phyloP scores from a whole-genome alignment of 2,329 filamentous ascomycete species.

The Exophiala calicioides region DNA sequence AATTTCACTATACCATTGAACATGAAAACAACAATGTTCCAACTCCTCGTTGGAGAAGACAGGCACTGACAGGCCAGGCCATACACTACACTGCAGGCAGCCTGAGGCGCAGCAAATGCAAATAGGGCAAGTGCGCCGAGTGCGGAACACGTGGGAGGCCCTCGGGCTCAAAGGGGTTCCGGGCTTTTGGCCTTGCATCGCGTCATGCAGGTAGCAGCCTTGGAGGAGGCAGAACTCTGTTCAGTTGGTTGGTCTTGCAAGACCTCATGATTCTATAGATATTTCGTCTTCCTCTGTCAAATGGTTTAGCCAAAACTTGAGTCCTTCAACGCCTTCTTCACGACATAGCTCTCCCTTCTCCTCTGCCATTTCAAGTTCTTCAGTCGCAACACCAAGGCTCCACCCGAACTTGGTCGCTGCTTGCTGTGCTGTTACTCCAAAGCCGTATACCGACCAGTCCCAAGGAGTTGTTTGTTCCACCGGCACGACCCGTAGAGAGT shows the following conservation, averaged over 20 bases:
- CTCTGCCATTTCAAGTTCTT: conserved; percentile 97
- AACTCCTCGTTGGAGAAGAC: not conserved
- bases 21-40: not conserved
- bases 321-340: conserved; percentile 86
- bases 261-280: conserved; percentile 8
- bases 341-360: conserved; percentile 84
- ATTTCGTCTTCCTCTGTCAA: conserved; percentile 32
- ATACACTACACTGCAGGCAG: too few species aligned
- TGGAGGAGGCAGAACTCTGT: too few species aligned
- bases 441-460: conserved; percentile 77
- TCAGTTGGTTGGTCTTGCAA: not conserved
- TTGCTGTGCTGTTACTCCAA: conserved; percentile 86
- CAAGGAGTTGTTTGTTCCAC: conserved; percentile 67
- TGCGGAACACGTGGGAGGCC: too few species aligned
- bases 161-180: not conserved
- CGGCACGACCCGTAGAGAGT: conserved; percentile 59
- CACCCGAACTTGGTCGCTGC: conserved; percentile 88
- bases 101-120: too few species aligned
- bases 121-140: conserved; percentile 22
- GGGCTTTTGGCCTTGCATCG: too few species aligned
- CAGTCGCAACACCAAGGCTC: conserved; percentile 93
- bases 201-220: too few species aligned
- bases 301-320: conserved; percentile 89
- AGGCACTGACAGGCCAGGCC: too few species aligned
- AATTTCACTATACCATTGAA: conserved; percentile 4